Evolutionary conservation across 805 yeast species (phyloP), one percentile per base, ranked within the genome.

Genomic region (Candida alai): DNA sequence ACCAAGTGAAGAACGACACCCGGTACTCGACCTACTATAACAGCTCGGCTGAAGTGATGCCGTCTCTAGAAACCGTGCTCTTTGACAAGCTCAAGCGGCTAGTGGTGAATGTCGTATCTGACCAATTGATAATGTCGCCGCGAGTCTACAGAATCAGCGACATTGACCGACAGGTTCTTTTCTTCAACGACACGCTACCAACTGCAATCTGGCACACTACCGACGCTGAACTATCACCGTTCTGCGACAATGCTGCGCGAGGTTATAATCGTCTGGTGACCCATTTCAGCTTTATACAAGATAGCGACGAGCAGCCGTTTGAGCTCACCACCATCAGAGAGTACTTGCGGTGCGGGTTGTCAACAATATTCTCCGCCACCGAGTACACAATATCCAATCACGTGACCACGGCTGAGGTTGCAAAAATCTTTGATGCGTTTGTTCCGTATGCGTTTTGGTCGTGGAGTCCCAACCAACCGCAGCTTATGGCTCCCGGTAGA

Each of bases 391-490:
- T 26, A 4, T 24, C 19, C 4, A 27, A 35, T 17, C 24, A 32
- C 19, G 42, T 48, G 30, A 10, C 12, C 17, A 61, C 8, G 22
- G 56, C 10, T 45, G 52, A 11, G 8, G 52, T 70, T 6, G 49
- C 62, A 0, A 33, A 45, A 0, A 46, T 69, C 8, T 41, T 50
- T 18, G 41, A 52, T 30, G 22, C 48, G 15, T 62, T 54, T 32
- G 24, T 57, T 1, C 67, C 66, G 1, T 27, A 39, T 7, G 47
- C 61, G 11, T 55, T 73, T 23, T 88, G 96, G 96, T 73, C 90
- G 2, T 88, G 96, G 96, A 73, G 68, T 17, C 28, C 34, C 8
- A 39, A 37, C 18, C 41, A 38, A 15, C 43, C 48, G 2, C 19
- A 13, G 34, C 12, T 11, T 13, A 13, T 17, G 8, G 22, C 15